Conservation (phyloP, 2,329 filamentous ascomycete species). For the Pseudogymnoascus sp. region DNA sequence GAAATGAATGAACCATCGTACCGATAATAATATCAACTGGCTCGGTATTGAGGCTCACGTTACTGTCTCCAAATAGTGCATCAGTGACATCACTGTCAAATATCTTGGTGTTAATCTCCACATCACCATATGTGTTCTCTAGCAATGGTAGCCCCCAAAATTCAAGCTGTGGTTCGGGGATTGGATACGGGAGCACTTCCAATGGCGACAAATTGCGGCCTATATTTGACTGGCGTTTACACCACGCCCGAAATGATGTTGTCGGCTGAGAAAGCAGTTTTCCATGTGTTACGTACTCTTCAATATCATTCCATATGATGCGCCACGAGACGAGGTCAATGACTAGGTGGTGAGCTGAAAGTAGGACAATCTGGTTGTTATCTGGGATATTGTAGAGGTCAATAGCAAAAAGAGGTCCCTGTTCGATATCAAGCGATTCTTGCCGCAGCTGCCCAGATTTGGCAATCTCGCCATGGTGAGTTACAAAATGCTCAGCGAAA, state of each 20-base stretch:
- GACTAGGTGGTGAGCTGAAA: conserved; percentile 23
- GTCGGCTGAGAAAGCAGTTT: conserved; percentile 15
- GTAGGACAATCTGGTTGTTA: conserved; percentile 13
- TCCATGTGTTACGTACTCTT: conserved; percentile 25
- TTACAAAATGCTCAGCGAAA: conserved; percentile 36
- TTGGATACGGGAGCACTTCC: neutral
- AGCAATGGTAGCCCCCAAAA: neutral
- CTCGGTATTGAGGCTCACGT: conserved; percentile 23
- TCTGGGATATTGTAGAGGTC: conserved; percentile 19
- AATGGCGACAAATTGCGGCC: neutral
- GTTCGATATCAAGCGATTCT: conserved; percentile 21
- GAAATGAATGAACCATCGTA: conserved; percentile 31
- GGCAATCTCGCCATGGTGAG: conserved; percentile 24
- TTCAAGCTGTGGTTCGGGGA: neutral
- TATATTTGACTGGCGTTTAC: conserved; percentile 24
- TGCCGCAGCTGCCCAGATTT: conserved; percentile 27
- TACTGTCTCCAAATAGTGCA: conserved; percentile 28
- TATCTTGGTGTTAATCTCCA: neutral
- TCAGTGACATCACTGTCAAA: conserved; percentile 17
- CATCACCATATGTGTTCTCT: neutral
- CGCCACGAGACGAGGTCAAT: conserved; percentile 34
- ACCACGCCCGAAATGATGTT: conserved; percentile 30
- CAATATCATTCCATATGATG: conserved; percentile 32
- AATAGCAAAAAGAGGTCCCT: conserved; percentile 18
- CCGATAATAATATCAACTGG: conserved; percentile 35